Evolutionary conservation across 1,284 basidiomycete genomes (phyloP).

Genomic region (Vanrija pseudolonga): DNA sequence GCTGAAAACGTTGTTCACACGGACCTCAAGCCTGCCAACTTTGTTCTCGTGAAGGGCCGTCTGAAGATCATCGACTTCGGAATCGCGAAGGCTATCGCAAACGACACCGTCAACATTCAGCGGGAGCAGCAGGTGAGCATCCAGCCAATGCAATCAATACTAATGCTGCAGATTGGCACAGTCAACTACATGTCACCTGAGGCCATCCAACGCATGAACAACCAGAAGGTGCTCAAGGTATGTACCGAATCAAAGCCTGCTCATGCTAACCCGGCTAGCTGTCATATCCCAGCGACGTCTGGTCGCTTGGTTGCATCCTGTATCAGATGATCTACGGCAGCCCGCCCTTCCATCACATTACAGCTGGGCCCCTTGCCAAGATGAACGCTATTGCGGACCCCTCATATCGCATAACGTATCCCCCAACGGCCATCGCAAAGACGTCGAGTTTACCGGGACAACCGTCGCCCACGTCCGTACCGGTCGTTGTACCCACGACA

Average conservation of each 20-base stretch:
- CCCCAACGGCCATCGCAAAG: conserved; percentile 11
- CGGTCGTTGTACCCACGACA: conserved; percentile 48
- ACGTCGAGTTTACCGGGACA: too few relatives aligned
- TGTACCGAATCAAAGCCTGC: conserved; percentile 2
- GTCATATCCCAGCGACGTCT: conserved; percentile 78
- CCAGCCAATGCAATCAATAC: background rate
- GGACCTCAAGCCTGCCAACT: conserved; percentile 93
- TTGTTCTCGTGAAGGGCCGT: conserved; percentile 86
- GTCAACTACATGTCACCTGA: conserved; percentile 97
- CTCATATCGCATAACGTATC: conserved; percentile 51
- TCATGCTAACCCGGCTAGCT: conserved; percentile 18
- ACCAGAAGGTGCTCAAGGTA: conserved; percentile 48
- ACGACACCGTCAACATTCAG: conserved; percentile 95
- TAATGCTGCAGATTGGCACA: conserved; percentile 67
- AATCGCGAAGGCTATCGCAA: conserved; percentile 93
- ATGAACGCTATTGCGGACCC: conserved; percentile 55
- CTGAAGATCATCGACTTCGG: conserved; percentile 95
- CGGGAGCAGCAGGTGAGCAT: conserved; percentile 75
- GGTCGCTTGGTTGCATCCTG: conserved; percentile 93
- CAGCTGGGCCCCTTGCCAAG: conserved; percentile 63
- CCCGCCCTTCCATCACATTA: conserved; percentile 83
- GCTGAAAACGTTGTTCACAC: conserved; percentile 96
- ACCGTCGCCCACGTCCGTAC: conserved; percentile 9
- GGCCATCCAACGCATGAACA: conserved; percentile 64
- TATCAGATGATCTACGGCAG: conserved; percentile 94